These are phyloP conservation scores for Albophoma yamanashiensis DNA, from an alignment of 2,329 filamentous ascomycete species.

Conservation along the genomic window DNA sequence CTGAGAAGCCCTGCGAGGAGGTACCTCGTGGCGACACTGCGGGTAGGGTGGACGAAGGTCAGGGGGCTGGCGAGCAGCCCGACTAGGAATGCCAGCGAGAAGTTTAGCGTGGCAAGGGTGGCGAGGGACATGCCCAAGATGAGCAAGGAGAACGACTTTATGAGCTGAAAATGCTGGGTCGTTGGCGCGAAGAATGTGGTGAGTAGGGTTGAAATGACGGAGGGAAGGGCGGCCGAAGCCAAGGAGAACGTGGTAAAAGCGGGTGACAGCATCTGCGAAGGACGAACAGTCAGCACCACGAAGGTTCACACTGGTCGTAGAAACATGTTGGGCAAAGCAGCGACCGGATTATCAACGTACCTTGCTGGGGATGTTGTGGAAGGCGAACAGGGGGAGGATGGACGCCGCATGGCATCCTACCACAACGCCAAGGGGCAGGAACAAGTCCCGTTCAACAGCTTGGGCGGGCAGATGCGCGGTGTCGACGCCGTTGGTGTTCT, in stretches of 20 bases:
- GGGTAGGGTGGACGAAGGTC: constrained; percentile 54
- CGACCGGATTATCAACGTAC: constrained; percentile 36
- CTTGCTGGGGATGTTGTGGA: constrained; percentile 60
- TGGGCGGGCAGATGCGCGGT: constrained; percentile 5
- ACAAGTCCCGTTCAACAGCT: constrained; percentile 52
- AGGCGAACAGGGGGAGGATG: constrained; percentile 72
- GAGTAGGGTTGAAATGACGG: constrained; percentile 44
- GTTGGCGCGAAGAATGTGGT: constrained; percentile 41
- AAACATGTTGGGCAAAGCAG: not conserved
- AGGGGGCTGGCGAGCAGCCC: constrained; percentile 71
- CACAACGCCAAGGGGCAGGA: constrained; percentile 65
- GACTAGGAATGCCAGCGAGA: constrained; percentile 77
- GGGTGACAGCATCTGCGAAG: constrained; percentile 42
- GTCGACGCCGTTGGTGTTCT: constrained; percentile 18
- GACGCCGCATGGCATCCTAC: constrained; percentile 65
- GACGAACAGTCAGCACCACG: not conserved
- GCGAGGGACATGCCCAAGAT: constrained; percentile 86
- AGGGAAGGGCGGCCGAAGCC: constrained; percentile 45
- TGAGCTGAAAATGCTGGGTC: constrained; percentile 61
- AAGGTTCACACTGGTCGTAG: not conserved
- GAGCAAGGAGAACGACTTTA: constrained; percentile 87
- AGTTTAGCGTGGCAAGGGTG: constrained; percentile 89
- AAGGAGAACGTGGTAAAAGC: constrained; percentile 48
- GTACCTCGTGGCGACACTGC: constrained; percentile 25
- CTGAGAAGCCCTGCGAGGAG: constrained; percentile 42